Conservation (phyloP, 2,329 filamentous ascomycete species). For the Daldinia sp. region DNA sequence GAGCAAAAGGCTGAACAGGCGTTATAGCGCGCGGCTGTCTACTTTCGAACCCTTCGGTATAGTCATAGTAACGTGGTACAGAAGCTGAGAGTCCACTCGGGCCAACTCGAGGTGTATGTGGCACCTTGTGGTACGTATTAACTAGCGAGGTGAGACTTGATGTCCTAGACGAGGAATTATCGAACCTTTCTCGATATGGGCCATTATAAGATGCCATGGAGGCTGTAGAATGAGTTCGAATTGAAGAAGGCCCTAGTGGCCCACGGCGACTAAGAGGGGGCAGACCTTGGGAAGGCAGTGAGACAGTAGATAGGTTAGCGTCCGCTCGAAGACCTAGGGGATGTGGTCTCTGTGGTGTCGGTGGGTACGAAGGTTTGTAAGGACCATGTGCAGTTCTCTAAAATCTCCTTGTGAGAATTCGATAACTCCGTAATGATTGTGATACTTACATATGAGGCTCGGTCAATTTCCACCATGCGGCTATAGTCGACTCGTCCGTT, state of each 20-base stretch:
- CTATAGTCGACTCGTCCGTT: slow-evolving; percentile 58
- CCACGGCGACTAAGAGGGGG: slow-evolving; percentile 36
- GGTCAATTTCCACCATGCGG: slow-evolving; percentile 60
- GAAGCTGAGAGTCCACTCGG: slow-evolving; percentile 37
- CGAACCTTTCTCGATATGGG: slow-evolving; percentile 46
- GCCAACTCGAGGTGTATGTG: slow-evolving; percentile 39
- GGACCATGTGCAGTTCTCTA: slow-evolving; percentile 57
- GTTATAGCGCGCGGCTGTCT: slow-evolving; percentile 32
- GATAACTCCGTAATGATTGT: background rate
- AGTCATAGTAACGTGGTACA: slow-evolving; percentile 59
- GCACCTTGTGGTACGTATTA: slow-evolving; percentile 54
- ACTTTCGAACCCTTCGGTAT: slow-evolving; percentile 59
- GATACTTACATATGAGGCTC: slow-evolving; percentile 55
- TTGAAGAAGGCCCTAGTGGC: slow-evolving; percentile 33
- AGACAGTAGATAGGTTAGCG: slow-evolving; percentile 52
- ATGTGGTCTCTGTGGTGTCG: slow-evolving; percentile 48
- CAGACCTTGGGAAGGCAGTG: slow-evolving; percentile 45
- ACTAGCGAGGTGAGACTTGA: slow-evolving; percentile 60
- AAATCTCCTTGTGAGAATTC: background rate
- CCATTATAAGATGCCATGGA: slow-evolving; percentile 45
- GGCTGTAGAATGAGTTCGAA: slow-evolving; percentile 49
- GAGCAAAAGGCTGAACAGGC: slow-evolving; percentile 34
- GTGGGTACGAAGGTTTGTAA: slow-evolving; percentile 51
- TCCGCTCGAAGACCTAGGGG: slow-evolving; percentile 53
- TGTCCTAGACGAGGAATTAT: slow-evolving; percentile 52